Evolutionary conservation across 306 rosid genomes (phyloP), one percentile per base, ranked within the genome.

Genomic region (Fragaria vesca): DNA sequence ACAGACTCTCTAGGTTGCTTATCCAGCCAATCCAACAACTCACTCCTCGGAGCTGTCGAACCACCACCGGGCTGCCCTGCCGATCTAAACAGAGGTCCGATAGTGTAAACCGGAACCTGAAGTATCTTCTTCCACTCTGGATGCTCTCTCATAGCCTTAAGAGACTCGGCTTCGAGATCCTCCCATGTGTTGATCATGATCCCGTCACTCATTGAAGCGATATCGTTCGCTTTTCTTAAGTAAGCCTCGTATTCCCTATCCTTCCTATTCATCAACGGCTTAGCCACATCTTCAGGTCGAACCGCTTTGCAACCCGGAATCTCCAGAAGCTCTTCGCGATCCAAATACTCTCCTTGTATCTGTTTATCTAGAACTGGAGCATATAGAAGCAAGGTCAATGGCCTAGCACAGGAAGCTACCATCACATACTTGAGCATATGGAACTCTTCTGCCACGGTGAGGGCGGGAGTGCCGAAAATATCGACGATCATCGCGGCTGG

Each of bases 161-260:
- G 62, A 0, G 79, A 15, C 4, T 0, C 6, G 0, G 84, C 74
- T 69, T 88, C 83, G 3, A 88, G 81, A 71, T 85, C 90, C 2
- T 77, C 79, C 94, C 97, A 89, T 38, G 91, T 91, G 76, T 88
- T 91, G 26, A 89, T 10, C 75, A 89, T 38, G 34, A 91, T 77
- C 6, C 97, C 97, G 28, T 89, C 91, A 0, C 57, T 80, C 50
- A 13, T 42, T 0, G 80, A 15, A 36, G 24, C n/a, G 1, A 78
- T 4, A 16, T 80, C 72, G 4, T 9, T 0, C 34, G 73, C 13
- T 0, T 24, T 5, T 1, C 79, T 11, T 6, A 62, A 8, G 6
- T 36, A 66, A 26, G 71, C 18, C 15, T 66, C 24, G 3, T 60
- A 66, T 68, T 81, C 86, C 26, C 45, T 7, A 54, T 83, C 84